Evolutionary conservation across 2,329 filamentous ascomycete species (phyloP).

Genomic region (Botryotinia narcissicola): DNA sequence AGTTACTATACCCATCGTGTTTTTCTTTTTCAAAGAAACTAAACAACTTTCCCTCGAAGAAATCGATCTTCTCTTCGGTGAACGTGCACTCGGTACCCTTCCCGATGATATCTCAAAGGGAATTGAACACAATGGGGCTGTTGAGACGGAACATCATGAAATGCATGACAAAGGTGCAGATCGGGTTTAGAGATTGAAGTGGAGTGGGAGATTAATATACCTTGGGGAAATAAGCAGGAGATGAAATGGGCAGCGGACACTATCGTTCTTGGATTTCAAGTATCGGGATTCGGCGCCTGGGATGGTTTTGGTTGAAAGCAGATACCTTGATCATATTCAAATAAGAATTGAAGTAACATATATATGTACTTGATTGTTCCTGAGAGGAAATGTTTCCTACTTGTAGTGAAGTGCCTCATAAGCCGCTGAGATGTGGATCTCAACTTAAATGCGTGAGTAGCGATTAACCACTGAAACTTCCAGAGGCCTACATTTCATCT

Average conservation of each 20-base stretch:
- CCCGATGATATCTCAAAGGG: conserved; percentile 44
- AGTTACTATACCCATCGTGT: conserved; percentile 40
- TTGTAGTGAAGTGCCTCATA: not conserved
- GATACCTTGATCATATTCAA: not conserved
- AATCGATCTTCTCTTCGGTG: conserved; percentile 38
- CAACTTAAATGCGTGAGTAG: not conserved
- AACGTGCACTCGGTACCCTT: conserved; percentile 45
- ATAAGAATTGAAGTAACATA: not conserved
- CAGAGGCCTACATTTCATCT: not conserved
- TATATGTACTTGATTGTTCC: not conserved
- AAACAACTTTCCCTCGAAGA: conserved; percentile 37
- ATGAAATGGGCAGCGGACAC: not conserved
- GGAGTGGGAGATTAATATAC: not conserved
- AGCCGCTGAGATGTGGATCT: rapidly evolving
- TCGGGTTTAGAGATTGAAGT: not conserved
- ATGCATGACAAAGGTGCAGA: conserved; percentile 17
- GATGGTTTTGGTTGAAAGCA: not conserved
- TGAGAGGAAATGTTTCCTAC: not conserved
- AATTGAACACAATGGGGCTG: not conserved
- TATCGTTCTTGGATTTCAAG: not conserved
- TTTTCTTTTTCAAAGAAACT: conserved; percentile 39
- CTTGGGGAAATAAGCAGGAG: not conserved
- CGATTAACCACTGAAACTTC: not conserved
- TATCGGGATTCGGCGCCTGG: not conserved
- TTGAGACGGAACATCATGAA: conserved; percentile 16